phyloP scores from a whole-genome alignment of 2,329 filamentous ascomycete genomes.

The Iodosphaeria phyllophila region DNA sequence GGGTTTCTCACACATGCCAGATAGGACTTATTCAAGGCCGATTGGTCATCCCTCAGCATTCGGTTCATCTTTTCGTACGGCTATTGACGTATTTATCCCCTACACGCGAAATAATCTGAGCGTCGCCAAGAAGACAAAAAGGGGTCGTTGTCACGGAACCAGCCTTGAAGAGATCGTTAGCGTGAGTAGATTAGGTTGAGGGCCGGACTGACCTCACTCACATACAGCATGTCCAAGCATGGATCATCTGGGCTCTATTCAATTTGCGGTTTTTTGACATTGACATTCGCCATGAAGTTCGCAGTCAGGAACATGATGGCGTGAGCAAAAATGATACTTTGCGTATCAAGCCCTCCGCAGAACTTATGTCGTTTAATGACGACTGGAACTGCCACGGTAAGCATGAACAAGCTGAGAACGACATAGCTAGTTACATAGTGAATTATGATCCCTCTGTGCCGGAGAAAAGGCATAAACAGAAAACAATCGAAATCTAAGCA shows the following conservation, averaged over 20 bases:
- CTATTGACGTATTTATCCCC: conserved; percentile 3
- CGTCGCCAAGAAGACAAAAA: conserved; percentile 22
- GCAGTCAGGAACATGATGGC: conserved; percentile 23
- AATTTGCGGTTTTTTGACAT: conserved; percentile 40
- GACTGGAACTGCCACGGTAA: conserved; percentile 27
- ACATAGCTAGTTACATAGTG: conserved; percentile 42
- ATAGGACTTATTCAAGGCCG: conserved; percentile 17
- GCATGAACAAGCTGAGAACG: conserved; percentile 25
- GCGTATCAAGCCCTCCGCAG: conserved; percentile 32
- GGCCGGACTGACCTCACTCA: conserved; percentile 8
- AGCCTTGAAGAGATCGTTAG: conserved; percentile 13
- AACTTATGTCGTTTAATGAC: conserved; percentile 32
- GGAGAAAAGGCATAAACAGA: conserved; percentile 24
- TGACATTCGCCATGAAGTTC: conserved; percentile 28
- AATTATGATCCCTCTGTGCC: conserved; percentile 25
- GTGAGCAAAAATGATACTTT: conserved; percentile 22
- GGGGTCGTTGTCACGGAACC: conserved; percentile 31
- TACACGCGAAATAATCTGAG: not conserved
- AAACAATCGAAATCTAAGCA: conserved; percentile 18
- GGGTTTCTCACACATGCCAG: conserved; percentile 20
- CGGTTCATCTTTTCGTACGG: conserved; percentile 29
- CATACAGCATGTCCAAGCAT: conserved; percentile 32
- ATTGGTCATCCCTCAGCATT: conserved; percentile 12
- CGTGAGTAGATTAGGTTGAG: not conserved
- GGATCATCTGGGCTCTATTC: conserved; percentile 47